phyloP scores from a whole-genome alignment of 2,329 filamentous ascomycete species.

The Cladosporium sp. region DNA sequence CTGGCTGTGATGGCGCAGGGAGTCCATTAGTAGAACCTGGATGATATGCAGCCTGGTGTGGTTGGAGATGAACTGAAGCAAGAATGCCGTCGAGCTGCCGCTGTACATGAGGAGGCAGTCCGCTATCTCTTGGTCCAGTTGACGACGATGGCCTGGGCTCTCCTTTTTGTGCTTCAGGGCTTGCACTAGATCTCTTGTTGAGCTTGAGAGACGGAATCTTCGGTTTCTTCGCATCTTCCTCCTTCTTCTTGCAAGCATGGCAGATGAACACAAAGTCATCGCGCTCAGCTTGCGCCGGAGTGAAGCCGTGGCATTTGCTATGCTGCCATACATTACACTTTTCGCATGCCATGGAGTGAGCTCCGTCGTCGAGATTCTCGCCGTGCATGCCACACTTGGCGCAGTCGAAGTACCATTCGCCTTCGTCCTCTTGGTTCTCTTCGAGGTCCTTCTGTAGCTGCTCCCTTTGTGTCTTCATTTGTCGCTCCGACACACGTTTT shows the following conservation, averaged over 20 bases:
- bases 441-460: slow-evolving; percentile 72
- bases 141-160: slow-evolving; percentile 1
- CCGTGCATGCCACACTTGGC: slow-evolving; percentile 81
- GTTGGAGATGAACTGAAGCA: slow-evolving; percentile 9
- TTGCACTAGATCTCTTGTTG: slow-evolving; percentile 30
- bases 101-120: slow-evolving; percentile 23
- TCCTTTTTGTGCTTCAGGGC: slow-evolving; percentile 21
- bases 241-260: slow-evolving; percentile 66
- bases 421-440: slow-evolving; percentile 65
- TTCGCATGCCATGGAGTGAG: slow-evolving; percentile 91
- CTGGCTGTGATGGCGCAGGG: background rate
- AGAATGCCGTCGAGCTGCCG: slow-evolving; percentile 22
- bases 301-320: slow-evolving; percentile 82
- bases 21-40: background rate
- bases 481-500: slow-evolving; percentile 67
- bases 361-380: slow-evolving; percentile 83
- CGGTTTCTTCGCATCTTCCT: slow-evolving; percentile 57
- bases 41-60: background rate
- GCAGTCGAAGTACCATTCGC: slow-evolving; percentile 93
- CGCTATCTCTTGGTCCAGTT: slow-evolving; percentile 13
- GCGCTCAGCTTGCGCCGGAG: slow-evolving; percentile 71
- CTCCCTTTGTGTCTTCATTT: slow-evolving; percentile 77
- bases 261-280: slow-evolving; percentile 88
- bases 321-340: slow-evolving; percentile 96
- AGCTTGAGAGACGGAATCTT: slow-evolving; percentile 61